Percentiles rank a stretch among this genome's conserved stretches.
Evolutionary conservation across 2,329 filamentous ascomycete species (phyloP).

Genomic region (Fusarium ramigenum): DNA sequence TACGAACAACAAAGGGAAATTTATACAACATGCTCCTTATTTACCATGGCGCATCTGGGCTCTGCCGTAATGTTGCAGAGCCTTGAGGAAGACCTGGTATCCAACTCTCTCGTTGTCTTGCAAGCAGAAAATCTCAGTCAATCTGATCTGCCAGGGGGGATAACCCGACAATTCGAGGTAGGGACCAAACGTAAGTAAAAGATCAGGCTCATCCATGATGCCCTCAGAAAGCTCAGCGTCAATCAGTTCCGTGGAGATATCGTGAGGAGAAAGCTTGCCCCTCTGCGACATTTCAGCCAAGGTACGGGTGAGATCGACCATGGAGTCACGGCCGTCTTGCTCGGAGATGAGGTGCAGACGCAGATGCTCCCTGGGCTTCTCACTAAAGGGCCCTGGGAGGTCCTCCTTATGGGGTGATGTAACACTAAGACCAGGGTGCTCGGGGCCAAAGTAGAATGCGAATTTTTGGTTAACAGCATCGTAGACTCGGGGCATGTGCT

Average conservation of each 20-base stretch:
- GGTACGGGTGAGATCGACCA: constrained; percentile 95
- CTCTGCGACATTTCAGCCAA: constrained; percentile 94
- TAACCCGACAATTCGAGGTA: constrained; percentile 88
- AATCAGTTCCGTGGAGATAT: constrained; percentile 87
- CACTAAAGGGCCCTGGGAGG: constrained; percentile 43
- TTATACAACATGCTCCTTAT: constrained; percentile 46
- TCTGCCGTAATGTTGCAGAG: constrained; percentile 82
- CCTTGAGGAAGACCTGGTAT: constrained; percentile 92
- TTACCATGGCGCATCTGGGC: constrained; percentile 89
- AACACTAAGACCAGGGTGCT: constrained; percentile 74
- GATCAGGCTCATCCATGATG: constrained; percentile 88
- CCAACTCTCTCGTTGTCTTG: constrained; percentile 84
- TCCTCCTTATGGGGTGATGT: constrained; percentile 56
- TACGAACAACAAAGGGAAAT: constrained; percentile 3
- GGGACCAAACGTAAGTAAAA: constrained; percentile 87
- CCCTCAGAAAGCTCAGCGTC: constrained; percentile 85
- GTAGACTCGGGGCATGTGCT: constrained; percentile 86
- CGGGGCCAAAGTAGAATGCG: constrained; percentile 83
- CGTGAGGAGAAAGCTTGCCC: constrained; percentile 79
- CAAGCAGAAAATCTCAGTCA: constrained; percentile 91
- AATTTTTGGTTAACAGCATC: constrained; percentile 82
- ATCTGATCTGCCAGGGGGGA: constrained; percentile 92
- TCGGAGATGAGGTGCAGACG: constrained; percentile 82
- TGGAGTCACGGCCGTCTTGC: constrained; percentile 89
- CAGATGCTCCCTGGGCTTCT: constrained; percentile 54